These are phyloP conservation scores for Persicaria tinctoria DNA, from an alignment of 148 eudicot species.

Conservation along the genomic window DNA sequence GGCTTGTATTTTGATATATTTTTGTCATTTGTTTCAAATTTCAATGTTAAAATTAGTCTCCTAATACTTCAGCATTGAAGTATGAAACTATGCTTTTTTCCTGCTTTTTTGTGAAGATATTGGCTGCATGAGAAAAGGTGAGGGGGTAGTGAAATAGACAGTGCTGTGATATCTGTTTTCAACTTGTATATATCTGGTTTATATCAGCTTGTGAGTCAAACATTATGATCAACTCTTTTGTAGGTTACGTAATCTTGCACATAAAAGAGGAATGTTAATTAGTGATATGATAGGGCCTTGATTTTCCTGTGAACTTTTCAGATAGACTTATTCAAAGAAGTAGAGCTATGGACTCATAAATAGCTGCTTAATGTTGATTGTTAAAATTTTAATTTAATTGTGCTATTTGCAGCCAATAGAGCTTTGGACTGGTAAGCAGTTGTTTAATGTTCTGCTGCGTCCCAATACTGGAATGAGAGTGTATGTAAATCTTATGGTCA, in stretches of 20 bases:
- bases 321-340: no score
- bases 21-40: background rate
- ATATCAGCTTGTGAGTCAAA: background rate
- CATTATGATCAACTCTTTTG: background rate
- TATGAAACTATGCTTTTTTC: background rate
- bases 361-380: background rate
- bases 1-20: background rate
- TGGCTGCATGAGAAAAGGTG: background rate
- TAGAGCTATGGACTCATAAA: background rate
- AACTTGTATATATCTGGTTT: background rate
- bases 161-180: background rate
- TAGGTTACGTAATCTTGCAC: background rate
- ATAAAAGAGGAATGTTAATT: no score
- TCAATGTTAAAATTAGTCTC: background rate
- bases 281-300: no score
- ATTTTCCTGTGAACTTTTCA: no score
- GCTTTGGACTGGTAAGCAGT: slow-evolving; percentile 98
- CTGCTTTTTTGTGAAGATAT: background rate
- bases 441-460: slow-evolving; percentile 77
- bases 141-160: background rate
- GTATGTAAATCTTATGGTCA: slow-evolving; percentile 77
- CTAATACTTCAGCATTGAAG: background rate
- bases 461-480: slow-evolving; percentile 76
- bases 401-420: slow-evolving; percentile 69
- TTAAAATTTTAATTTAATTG: background rate